phyloP scores from a whole-genome alignment of 768 basidiomycete species.

The Xerocomus brunneocitrinus region DNA sequence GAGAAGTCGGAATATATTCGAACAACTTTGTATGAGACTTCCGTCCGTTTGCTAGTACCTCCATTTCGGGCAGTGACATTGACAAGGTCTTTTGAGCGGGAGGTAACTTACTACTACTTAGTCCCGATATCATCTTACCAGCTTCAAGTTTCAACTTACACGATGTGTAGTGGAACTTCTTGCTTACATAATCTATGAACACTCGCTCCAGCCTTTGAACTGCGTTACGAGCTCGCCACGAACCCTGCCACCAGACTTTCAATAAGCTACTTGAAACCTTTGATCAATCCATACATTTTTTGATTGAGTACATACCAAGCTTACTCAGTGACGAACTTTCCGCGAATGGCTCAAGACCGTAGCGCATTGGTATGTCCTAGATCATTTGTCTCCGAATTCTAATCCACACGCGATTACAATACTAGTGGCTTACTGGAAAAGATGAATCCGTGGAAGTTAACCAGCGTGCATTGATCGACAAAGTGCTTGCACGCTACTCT shows the following conservation, averaged over 20 bases:
- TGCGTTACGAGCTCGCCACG: background rate
- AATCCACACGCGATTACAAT: background rate
- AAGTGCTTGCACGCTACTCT: slow-evolving; percentile 91
- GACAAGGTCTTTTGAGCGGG: no score
- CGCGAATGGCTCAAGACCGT: slow-evolving; percentile 28
- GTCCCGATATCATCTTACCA: no score
- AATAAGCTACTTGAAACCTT: background rate
- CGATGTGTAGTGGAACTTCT: no score
- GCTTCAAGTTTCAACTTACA: no score
- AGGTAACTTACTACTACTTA: no score
- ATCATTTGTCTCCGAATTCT: background rate
- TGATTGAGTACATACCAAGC: background rate
- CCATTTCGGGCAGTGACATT: no score
- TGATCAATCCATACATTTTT: background rate
- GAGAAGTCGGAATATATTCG: no score
- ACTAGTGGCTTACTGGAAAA: slow-evolving; percentile 53
- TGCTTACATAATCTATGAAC: background rate
- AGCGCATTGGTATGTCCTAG: slow-evolving; percentile 23
- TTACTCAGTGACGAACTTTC: background rate
- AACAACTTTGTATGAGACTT: no score
- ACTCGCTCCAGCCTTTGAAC: background rate
- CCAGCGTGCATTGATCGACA: slow-evolving; percentile 95
- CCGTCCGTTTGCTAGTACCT: no score
- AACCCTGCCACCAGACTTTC: background rate
- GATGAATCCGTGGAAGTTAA: slow-evolving; percentile 89